Evolutionary conservation across 148 eudicot species (phyloP), one percentile per base, ranked within the genome.

Genomic region (Diospyros lotus): DNA sequence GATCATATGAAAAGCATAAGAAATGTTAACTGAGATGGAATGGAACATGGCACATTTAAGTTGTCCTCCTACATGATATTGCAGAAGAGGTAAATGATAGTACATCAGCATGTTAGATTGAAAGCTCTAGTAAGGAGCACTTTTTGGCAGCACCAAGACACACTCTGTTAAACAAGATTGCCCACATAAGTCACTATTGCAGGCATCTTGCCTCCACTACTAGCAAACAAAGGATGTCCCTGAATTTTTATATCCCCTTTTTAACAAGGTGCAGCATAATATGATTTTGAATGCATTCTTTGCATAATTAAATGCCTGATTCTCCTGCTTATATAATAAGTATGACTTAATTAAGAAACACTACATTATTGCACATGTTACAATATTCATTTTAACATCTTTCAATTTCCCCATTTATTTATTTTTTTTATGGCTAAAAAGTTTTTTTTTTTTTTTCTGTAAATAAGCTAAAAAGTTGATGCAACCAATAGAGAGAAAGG

Each of bases 141-240:
- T 6, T 42, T 71, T 59, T 28, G 28, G 28, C 10, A 59, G 10
- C 53, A 12, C 17, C 15, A 59, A n/a, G 54, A 1, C 4, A 40
- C 64, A 5, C 0, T 1, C 17, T 66, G 12, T 46, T 42, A n/a
- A 46, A 3, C 28, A 40, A 66, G 54, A 50, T 69, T 54, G 38
- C 11, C n/a, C 14, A 6, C 53, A 13, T 18, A 53, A 69, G 15
- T 53, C 40, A 59, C 2, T 53, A 4, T 5, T 52, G 59, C 43
- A 69, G 60, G 59, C 11, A 55, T 52, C 18, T 69, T 4, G 58
- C 54, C 72, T 68, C 72, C 59, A 68, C 38, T 15, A 68, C 5
- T 51, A 50, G 50, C 58, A 50, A 38, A 51, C 8, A 68, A 66
- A 66, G 13, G 9, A 6, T 39, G 7, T 50, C 44, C 58, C 17